phyloP scores from a whole-genome alignment of 2,329 filamentous ascomycete species.

The Fusarium oxysporum region DNA sequence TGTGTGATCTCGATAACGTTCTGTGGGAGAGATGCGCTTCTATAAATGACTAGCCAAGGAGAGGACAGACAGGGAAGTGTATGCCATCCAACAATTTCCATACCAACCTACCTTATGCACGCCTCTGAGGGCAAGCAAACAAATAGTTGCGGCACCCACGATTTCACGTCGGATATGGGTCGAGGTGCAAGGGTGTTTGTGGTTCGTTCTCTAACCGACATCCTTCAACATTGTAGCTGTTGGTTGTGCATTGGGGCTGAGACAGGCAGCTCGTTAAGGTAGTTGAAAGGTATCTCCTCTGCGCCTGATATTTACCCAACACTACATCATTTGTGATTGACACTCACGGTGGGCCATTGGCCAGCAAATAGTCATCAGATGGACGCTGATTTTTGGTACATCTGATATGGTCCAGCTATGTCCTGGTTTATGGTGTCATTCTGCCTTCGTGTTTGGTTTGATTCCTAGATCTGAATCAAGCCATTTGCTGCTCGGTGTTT shows the following conservation, averaged over 20 bases:
- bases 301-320: slow-evolving; percentile 12
- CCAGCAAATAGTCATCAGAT: slow-evolving; percentile 1
- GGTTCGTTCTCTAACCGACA: slow-evolving; percentile 35
- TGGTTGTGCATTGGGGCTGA: slow-evolving; percentile 51
- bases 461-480: slow-evolving; percentile 12
- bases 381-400: background rate
- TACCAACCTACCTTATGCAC: slow-evolving; percentile 15
- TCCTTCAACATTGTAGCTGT: slow-evolving; percentile 40
- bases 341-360: slow-evolving; percentile 7
- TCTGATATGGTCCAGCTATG: background rate
- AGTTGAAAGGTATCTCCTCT: slow-evolving; percentile 4
- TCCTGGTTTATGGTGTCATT: slow-evolving; percentile 5
- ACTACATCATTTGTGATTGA: background rate
- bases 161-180: slow-evolving; percentile 23
- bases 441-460: slow-evolving; percentile 22
- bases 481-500: slow-evolving; percentile 19
- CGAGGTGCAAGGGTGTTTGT: slow-evolving; percentile 30
- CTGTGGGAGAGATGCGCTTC: slow-evolving; percentile 39
- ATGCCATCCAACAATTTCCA: slow-evolving; percentile 3
- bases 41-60: slow-evolving; percentile 39
- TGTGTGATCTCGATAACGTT: slow-evolving; percentile 41
- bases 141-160: slow-evolving; percentile 14
- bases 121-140: slow-evolving; percentile 32
- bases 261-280: slow-evolving; percentile 39
- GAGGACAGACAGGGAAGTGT: background rate